A percentile compares a stretch with the other conserved stretches of the same genome.
Evolutionary conservation across 2,329 filamentous ascomycete species (phyloP).

Genomic region (Alternaria rosae): DNA sequence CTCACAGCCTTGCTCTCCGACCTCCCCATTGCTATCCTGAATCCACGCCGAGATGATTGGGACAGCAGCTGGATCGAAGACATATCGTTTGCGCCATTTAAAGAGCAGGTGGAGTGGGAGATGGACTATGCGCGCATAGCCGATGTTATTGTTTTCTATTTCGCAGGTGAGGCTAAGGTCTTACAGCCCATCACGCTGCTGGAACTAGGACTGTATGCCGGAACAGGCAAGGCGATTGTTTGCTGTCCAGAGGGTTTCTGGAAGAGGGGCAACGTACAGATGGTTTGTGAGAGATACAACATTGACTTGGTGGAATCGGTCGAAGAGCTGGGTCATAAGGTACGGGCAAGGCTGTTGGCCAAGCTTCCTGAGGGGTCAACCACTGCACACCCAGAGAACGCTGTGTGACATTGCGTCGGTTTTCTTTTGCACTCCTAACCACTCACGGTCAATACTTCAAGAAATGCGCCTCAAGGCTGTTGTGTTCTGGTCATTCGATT

Average conservation of each 20-base stretch:
- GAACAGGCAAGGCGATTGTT: constrained; percentile 57
- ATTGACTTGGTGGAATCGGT: constrained; percentile 55
- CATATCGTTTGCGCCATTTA: constrained; percentile 57
- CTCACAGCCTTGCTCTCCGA: constrained; percentile 51
- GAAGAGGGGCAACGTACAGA: constrained; percentile 68
- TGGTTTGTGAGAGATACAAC: constrained; percentile 58
- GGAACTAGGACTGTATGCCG: constrained; percentile 65
- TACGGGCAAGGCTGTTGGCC: constrained; percentile 35
- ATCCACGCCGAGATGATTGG: constrained; percentile 67
- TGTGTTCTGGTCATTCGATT: not conserved
- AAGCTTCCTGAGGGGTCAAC: constrained; percentile 3
- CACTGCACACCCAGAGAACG: not conserved
- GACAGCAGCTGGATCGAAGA: constrained; percentile 65
- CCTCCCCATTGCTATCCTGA: constrained; percentile 62
- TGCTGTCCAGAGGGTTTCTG: constrained; percentile 62
- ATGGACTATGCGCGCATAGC: constrained; percentile 63
- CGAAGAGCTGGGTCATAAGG: constrained; percentile 49
- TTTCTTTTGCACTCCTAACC: not conserved
- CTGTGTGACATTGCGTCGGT: not conserved
- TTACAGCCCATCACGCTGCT: constrained; percentile 65
- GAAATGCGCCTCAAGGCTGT: not conserved
- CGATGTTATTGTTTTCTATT: constrained; percentile 65
- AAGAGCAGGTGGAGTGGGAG: constrained; percentile 69
- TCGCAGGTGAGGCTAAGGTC: constrained; percentile 55
- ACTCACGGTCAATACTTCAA: not conserved